Percentiles rank a stretch among this genome's conserved stretches.
These are phyloP conservation scores for Neopestalotiopsis sp. DNA, from an alignment of 2,329 filamentous ascomycete genomes.

Conservation along the genomic window DNA sequence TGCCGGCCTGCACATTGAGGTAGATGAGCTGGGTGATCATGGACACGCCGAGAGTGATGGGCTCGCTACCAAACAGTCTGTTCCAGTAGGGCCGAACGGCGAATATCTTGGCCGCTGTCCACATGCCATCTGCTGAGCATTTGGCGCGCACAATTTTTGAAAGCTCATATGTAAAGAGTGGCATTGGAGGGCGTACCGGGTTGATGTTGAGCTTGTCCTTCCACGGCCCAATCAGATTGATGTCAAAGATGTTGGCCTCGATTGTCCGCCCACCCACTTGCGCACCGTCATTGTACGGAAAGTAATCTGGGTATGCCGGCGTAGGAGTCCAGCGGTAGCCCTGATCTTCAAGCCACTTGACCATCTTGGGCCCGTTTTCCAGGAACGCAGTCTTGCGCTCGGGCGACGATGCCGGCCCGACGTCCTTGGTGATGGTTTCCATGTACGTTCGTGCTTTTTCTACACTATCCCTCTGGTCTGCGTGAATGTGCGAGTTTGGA, in stretches of 20 bases:
- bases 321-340: conserved; percentile 34
- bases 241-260: conserved; percentile 33
- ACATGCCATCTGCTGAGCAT: not conserved
- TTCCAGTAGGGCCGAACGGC: not conserved
- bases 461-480: conserved; percentile 29
- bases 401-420: conserved; percentile 33
- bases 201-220: conserved; percentile 14
- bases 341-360: conserved; percentile 31
- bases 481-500: conserved; percentile 33
- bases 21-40: conserved; percentile 5
- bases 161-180: conserved; percentile 3
- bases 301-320: conserved; percentile 38
- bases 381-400: conserved; percentile 35
- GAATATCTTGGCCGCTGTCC: conserved; percentile 5
- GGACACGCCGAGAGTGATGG: not conserved
- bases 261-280: conserved; percentile 30
- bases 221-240: conserved; percentile 33
- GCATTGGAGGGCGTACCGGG: not conserved
- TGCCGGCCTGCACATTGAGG: not conserved
- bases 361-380: conserved; percentile 35
- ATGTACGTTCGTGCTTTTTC: conserved; percentile 34
- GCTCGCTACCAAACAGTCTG: not conserved
- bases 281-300: conserved; percentile 29
- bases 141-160: conserved; percentile 1
- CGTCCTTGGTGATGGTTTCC: conserved; percentile 33